phyloP scores from a whole-genome alignment of 345 rosid species.

The Anacardium occidentale region DNA sequence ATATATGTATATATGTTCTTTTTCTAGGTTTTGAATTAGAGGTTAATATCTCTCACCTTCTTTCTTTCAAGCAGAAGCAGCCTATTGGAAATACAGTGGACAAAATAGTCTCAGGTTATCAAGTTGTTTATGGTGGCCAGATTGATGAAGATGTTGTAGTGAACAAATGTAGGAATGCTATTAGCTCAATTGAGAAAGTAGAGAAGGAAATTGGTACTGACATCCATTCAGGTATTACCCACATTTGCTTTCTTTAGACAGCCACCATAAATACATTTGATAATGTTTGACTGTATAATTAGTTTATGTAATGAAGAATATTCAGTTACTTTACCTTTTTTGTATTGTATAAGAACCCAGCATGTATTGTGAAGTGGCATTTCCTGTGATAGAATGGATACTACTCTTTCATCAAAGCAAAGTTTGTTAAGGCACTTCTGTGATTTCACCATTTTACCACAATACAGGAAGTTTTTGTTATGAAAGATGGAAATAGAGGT shows the following conservation, averaged over 20 bases:
- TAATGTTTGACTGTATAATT: background rate
- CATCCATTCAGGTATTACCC: constrained; percentile 59
- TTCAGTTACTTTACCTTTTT: background rate
- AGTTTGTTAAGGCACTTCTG: background rate
- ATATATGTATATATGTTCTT: constrained; percentile 7
- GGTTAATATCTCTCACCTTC: constrained; percentile 20
- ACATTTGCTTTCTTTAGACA: background rate
- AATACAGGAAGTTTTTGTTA: background rate
- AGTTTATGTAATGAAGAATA: background rate
- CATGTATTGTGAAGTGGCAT: background rate
- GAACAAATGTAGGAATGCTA: constrained; percentile 62
- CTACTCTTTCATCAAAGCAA: background rate
- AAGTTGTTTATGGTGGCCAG: constrained; percentile 53
- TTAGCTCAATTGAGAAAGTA: constrained; percentile 53
- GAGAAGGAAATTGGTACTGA: constrained; percentile 54
- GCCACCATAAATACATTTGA: background rate
- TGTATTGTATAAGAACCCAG: background rate
- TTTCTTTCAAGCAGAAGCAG: constrained; percentile 48
- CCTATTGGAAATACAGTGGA: constrained; percentile 55
- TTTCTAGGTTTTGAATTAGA: background rate
- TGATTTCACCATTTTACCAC: background rate
- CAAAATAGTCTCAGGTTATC: constrained; percentile 70
- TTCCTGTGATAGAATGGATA: background rate
- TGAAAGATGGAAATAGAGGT: background rate
- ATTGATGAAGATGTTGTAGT: constrained; percentile 60